Evolutionary conservation across 805 yeast species (phyloP).

Genomic region (Zygosaccharomyces pseudorouxii): DNA sequence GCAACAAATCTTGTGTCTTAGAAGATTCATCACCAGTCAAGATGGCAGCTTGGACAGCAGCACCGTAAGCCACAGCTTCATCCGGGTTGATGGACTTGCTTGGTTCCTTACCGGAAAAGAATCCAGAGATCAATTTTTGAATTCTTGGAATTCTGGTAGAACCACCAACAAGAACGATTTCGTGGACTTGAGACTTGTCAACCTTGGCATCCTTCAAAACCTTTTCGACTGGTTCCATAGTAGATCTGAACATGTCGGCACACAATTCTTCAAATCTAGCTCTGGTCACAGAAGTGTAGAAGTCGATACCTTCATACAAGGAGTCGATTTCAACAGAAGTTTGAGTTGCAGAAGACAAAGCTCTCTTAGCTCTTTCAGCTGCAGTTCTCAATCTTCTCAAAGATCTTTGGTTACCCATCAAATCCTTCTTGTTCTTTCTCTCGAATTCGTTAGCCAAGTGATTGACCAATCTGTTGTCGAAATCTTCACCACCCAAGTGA

Average conservation of each 20-base stretch:
- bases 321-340: constrained; percentile 95
- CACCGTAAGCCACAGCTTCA: constrained; percentile 99
- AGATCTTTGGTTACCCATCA: constrained; percentile 87
- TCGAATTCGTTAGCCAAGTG: constrained; percentile 89
- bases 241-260: constrained; percentile 89
- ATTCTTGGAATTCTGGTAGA: constrained; percentile 97
- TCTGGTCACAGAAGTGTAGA: constrained; percentile 93
- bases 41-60: constrained; percentile 97
- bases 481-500: constrained; percentile 97
- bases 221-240: constrained; percentile 92
- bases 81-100: constrained; percentile 96
- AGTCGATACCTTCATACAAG: constrained; percentile 89
- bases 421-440: constrained; percentile 92
- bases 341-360: constrained; percentile 93
- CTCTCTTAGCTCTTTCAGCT: constrained; percentile 97
- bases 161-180: constrained; percentile 95
- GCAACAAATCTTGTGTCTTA: constrained; percentile 90
- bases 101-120: constrained; percentile 96
- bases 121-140: constrained; percentile 91
- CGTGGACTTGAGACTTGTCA: constrained; percentile 85
- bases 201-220: constrained; percentile 86
- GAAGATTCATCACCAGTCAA: constrained; percentile 94
- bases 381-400: constrained; percentile 96
- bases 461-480: constrained; percentile 89
- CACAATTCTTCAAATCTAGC: constrained; percentile 97